These are phyloP conservation scores for Fusarium decemcellulare DNA, from an alignment of 2,329 filamentous ascomycete genomes.

Conservation along the genomic window DNA sequence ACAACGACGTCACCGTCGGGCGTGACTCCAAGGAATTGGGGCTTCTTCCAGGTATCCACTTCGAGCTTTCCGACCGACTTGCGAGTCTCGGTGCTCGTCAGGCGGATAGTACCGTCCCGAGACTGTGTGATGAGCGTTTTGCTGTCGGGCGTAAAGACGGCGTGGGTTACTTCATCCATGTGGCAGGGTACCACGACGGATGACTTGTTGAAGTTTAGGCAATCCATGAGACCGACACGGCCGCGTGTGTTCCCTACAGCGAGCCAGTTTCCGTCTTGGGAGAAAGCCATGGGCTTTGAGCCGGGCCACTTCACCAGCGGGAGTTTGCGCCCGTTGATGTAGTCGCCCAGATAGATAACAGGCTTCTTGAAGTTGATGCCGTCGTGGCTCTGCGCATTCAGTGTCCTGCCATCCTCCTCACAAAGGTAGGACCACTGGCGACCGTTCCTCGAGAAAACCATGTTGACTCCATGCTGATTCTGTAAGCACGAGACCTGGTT, in stretches of 20 bases:
- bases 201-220: constrained; percentile 27
- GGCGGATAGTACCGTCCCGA: constrained; percentile 47
- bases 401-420: constrained; percentile 44
- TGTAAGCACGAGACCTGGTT: constrained; percentile 37
- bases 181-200: constrained; percentile 41
- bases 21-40: constrained; percentile 46
- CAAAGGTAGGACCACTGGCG: constrained; percentile 44
- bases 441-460: constrained; percentile 40
- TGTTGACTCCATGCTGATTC: constrained; percentile 45
- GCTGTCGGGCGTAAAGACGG: constrained; percentile 46
- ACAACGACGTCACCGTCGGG: constrained; percentile 49
- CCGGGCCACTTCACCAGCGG: constrained; percentile 41
- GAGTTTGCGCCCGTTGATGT: constrained; percentile 38
- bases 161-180: constrained; percentile 45
- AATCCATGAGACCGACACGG: constrained; percentile 44
- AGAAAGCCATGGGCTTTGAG: constrained; percentile 44
- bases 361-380: constrained; percentile 42
- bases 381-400: constrained; percentile 39
- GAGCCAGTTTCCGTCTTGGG: constrained; percentile 40
- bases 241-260: constrained; percentile 40
- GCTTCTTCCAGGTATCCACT: constrained; percentile 47
- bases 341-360: constrained; percentile 41
- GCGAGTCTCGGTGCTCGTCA: constrained; percentile 38
- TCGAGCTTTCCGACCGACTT: constrained; percentile 48
- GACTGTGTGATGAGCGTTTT: constrained; percentile 43